Base-by-base conservation (phyloP, 768 basidiomycete species). In the Gloeopeniophorella convolvens region DNA sequence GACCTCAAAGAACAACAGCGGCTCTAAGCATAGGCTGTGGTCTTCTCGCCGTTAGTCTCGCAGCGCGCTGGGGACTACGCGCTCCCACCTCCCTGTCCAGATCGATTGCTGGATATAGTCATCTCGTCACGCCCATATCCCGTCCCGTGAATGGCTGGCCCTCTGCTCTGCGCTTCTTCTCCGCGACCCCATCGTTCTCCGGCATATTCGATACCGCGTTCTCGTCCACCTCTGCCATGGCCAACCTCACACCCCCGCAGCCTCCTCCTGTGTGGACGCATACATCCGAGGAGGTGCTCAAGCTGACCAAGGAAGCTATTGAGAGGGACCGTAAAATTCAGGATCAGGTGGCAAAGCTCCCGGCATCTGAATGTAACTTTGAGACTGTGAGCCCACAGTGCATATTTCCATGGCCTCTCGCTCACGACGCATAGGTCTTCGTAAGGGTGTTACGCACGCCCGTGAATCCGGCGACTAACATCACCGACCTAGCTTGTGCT, bases 201-300 rank as follows among this genome's bases (percentile, higher is more conserved):
- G 33, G 50, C 23, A 45, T 51, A 43, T 56, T 58, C 13, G 35
- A 46, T 18, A 28, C 32, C 28, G 27, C 48, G 15, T 30, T 33
- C 7, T 33, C 23, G 0, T 43, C 42, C 11, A 27, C 37, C 21
- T 21, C 45, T 21, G 30, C 42, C 56, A 73, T 75, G 66, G 72
- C 77, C 68, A 62, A 72, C 15, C 58, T 87, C 28, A 73, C 67
- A 13, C 78, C 86, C 26, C 85, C 89, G 2, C 84, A 89, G 60
- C 61, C 75, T 23, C 67, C 87, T 3, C 82, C 81, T 10, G 60
- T 64, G 24, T 89, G 86, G 86, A 72, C 74, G 18, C 85, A 89
- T 59, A 70, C 78, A 15, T 70, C 79, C 0, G 78, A 80, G 48
- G 78, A 84, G 21, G 74, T 90, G 44, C 63, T 72, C 12, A 65